Evolutionary conservation across 2,329 filamentous ascomycete species (phyloP).

Genomic region (Beauveria sp.): DNA sequence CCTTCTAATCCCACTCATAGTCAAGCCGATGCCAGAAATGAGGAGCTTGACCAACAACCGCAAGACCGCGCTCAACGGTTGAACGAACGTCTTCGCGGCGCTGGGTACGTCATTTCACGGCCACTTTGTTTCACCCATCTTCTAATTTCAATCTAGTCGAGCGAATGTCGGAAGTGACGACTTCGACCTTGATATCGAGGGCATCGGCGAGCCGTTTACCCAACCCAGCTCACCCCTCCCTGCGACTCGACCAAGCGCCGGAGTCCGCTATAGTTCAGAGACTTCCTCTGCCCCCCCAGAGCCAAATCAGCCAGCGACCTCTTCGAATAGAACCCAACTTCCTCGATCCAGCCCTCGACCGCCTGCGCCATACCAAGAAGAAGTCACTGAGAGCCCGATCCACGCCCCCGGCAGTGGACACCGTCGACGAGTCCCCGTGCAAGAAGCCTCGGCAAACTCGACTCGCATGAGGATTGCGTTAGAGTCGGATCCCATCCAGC

Average conservation of each 20-base stretch:
- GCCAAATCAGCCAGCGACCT: neutral
- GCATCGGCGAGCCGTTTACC: slow-evolving; percentile 25
- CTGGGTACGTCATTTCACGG: slow-evolving; percentile 42
- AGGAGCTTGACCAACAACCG: too few relatives aligned
- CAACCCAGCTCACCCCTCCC: slow-evolving; percentile 5
- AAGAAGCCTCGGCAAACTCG: slow-evolving; percentile 31
- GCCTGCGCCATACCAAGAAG: neutral
- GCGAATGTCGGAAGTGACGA: slow-evolving; percentile 50
- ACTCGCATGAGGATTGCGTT: slow-evolving; percentile 36
- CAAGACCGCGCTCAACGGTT: slow-evolving; percentile 32
- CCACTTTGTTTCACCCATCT: neutral
- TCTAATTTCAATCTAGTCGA: slow-evolving; percentile 29
- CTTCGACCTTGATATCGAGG: slow-evolving; percentile 46
- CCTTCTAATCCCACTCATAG: slow-evolving; percentile 23
- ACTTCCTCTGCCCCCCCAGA: neutral
- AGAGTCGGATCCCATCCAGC: slow-evolving; percentile 19
- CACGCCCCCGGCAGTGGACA: slow-evolving; percentile 50
- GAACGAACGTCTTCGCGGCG: slow-evolving; percentile 57
- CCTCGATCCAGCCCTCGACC: neutral
- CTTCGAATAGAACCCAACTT: neutral
- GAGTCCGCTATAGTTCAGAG: neutral
- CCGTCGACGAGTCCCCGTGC: slow-evolving; percentile 32
- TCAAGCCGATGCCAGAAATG: slow-evolving; percentile 45
- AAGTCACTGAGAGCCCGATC: slow-evolving; percentile 44
- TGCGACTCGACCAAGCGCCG: neutral